Evolutionary conservation across 305 asterid genomes (phyloP), one percentile per base, ranked within the genome.

Genomic region (Fraxinus sp.): DNA sequence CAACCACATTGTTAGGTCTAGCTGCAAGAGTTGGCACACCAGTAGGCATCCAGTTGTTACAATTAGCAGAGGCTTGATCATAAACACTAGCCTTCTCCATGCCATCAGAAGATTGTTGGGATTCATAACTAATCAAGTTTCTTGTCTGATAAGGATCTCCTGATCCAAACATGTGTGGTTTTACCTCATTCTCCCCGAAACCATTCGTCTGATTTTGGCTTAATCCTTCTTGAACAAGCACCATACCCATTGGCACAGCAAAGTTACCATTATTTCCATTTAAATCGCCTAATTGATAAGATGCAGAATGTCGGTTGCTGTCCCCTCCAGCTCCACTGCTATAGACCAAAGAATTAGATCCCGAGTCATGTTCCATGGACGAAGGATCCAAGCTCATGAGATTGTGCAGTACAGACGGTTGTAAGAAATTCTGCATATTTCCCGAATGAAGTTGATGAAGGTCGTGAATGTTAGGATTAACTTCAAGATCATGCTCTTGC

Each of bases 321-420:
- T 77, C 72, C 35, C 18, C 74, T 0, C 88, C 88, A 0, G 75
- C 70, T 5, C 86, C 86, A 41, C 35, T 78, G 49, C 81, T 82
- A 24, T 90, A 86, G 30, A 79, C 77, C 4, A 49, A 74, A 0
- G 81, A 71, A 13, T 77, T 89, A 0, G 91, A 88, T 13, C 85
- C 91, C 0, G 90, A 57, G 77, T 86, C 83, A 3, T 88, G 90
- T 13, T 88, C 92, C 66, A 89, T 83, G 9, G 86, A 85, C 5
- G 90, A 77, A 2, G 90, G 84, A 75, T 93, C 96, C 86, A 93
- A 86, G 64, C 92, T 85, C 95, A 90, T 90, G 3, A 93, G 86
- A 81, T 92, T 91, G 26, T 89, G 92, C 85, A 90, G 35, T 1
- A 87, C 92, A 18, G 91, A 87, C 14, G 89, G 88, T 18, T 92